Base-by-base conservation (phyloP, 2,329 filamentous ascomycete genomes). In the Metarhizium anisopliae region DNA sequence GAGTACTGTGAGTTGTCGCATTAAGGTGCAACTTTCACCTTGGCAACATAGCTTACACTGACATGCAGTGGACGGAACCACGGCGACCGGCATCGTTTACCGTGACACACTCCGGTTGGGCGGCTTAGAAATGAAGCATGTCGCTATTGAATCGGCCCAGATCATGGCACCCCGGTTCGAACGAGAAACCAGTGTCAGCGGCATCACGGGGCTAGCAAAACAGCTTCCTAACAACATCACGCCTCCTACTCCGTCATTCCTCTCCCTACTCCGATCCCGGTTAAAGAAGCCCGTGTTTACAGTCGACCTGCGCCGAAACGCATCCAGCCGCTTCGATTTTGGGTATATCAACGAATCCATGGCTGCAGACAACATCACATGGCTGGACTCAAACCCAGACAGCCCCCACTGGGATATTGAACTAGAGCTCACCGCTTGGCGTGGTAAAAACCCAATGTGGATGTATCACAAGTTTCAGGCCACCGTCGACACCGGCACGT, bases 401-500 rank as follows among this genome's bases (percentile, higher is more conserved):
- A 63, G 69, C 50, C 66, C 64, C 29, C 67, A 72, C 59, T 74
- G 77, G 58, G 71, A 80, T 40, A 62, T 73, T 51, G 62, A 66
- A 11, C 86, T 86, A 66, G 71, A 78, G 47, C 66, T 78, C 32
- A 82, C 65, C 6, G 61, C 66, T 2, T 72, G 70, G 66, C 59
- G 58, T 2, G 63, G 64, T 20, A 56, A 86, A 40, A 76, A 85
- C 65, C 77, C 64, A 55, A 73, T 75, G 25, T 76, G 86, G 57
- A 70, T 69, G 51, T 76, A 70, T 58, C 79, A 72, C 49, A 62
- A 63, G 18, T 76, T 78, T 61, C 70, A 71, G 32, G 79, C 83
- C 50, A 85, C 87, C 55, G 76, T 82, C 32, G 86, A 90, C 68
- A 89, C 86, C 2, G 86, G 85, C 29, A 87, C 84, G 4, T 84